These are phyloP conservation scores for Daldinia vernicosa DNA, from an alignment of 495 filamentous ascomycete genomes.

Conservation along the genomic window DNA sequence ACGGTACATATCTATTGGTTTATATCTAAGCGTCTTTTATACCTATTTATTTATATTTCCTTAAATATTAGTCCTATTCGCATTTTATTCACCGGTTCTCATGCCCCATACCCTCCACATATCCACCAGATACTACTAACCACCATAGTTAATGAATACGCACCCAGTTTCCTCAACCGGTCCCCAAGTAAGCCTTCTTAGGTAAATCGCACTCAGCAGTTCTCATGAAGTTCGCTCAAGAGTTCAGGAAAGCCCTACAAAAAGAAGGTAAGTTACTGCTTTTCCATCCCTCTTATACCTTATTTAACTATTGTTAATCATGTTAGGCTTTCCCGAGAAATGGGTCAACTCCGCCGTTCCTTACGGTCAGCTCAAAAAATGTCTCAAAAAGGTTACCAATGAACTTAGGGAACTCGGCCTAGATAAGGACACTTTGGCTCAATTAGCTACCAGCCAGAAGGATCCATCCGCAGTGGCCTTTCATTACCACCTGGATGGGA, in stretches of 20 bases:
- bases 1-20: neutral
- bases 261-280: conserved; percentile 53
- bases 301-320: conserved; percentile 27
- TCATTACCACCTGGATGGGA: conserved; percentile 57
- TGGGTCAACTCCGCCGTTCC: conserved; percentile 77
- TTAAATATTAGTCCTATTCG: neutral
- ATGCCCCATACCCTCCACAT: neutral
- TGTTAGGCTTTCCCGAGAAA: conserved; percentile 62
- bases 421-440: conserved; percentile 65
- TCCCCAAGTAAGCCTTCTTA: neutral
- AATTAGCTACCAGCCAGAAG: conserved; percentile 55
- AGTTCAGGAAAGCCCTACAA: conserved; percentile 66
- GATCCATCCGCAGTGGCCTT: conserved; percentile 43
- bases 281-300: neutral
- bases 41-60: neutral
- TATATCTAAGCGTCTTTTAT: neutral
- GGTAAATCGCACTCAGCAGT: neutral
- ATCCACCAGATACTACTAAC: neutral
- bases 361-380: conserved; percentile 78
- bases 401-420: conserved; percentile 71
- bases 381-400: conserved; percentile 70
- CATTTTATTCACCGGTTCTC: neutral
- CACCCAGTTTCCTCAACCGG: neutral
- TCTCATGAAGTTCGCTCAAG: conserved; percentile 79
- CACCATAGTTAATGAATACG: neutral